Base-by-base conservation (phyloP, 176 grass and related monocot genomes). In the Oryza coarctata region DNA sequence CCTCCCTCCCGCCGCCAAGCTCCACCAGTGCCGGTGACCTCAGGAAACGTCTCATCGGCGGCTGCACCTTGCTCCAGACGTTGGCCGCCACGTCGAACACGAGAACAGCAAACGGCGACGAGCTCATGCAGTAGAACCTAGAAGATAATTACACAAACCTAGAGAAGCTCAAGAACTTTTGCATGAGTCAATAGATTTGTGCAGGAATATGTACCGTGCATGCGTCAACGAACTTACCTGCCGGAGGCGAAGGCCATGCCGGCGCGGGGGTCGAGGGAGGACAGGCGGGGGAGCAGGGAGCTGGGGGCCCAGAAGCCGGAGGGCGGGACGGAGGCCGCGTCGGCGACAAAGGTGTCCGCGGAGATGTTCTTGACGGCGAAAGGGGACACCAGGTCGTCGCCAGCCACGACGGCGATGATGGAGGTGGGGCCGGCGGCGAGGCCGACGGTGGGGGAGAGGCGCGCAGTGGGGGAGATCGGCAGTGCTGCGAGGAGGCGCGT, bases 331-430 rank as follows among this genome's bases (percentile, higher is more conserved):
- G 88, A 83, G 18, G 83, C 52, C n/a, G 88, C 93, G 49, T 98
- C 95, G 20, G 95, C 92, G 62, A 93, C 86, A 63, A 95, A 98
- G 28, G 91, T 83, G 78, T 98, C 95, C 10, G 93, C 86, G 12
- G 93, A 92, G 64, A 98, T 92, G 73, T 98, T 98, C 87, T 98
- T 98, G 39, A 98, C 95, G 1, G 95, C 93, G 77, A 98, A 98
- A 15, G 95, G 95, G 27, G 95, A 98, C 6, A 98, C 92, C 26
- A 98, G 84, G 63, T 98, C 86, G 25, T 98, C 95, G 3, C 95
- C 95, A 1, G 93, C 93, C 0, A 98, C 61, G 38, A 98, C 80
- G 17, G 81, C 88, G 36, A 91, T 86, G 80, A 98, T 90, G 57
- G 89, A 98, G 2, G 95, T 93, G 4, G 90, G 85, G 0, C 92